Evolutionary conservation across 1,284 basidiomycete species (phyloP).

Genomic region (Ustilago crameri): DNA sequence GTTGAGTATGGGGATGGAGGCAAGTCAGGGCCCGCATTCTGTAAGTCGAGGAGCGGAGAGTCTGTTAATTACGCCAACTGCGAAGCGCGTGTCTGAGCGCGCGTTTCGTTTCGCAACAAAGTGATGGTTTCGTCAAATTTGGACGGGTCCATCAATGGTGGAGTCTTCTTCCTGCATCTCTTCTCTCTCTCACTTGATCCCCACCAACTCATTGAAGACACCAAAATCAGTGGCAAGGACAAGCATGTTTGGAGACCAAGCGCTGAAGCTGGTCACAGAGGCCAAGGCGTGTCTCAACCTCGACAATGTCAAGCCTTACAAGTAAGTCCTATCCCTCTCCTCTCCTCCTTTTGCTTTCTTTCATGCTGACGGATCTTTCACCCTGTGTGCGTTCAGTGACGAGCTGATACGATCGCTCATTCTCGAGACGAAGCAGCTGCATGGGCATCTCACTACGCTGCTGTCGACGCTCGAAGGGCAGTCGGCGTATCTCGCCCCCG

Average conservation of each 20-base stretch:
- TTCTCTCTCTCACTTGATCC: neutral
- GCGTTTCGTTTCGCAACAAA: too few relatives aligned
- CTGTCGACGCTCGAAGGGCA: conserved; percentile 69
- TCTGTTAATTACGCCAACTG: too few relatives aligned
- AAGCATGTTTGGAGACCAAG: conserved; percentile 78
- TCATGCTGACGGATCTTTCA: neutral
- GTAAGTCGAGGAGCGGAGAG: too few relatives aligned
- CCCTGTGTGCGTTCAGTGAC: too few relatives aligned
- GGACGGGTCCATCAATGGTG: too few relatives aligned
- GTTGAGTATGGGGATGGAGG: too few relatives aligned
- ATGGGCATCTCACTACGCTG: conserved; percentile 70
- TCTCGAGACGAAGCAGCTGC: conserved; percentile 90
- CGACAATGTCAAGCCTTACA: conserved; percentile 89
- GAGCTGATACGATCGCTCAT: conserved; percentile 84
- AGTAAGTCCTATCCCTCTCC: too few relatives aligned
- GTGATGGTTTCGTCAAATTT: too few relatives aligned
- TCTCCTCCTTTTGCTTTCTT: neutral
- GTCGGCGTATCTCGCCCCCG: conserved; percentile 54
- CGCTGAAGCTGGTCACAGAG: conserved; percentile 85
- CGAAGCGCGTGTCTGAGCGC: too few relatives aligned
- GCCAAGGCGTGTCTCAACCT: conserved; percentile 83
- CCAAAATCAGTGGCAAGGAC: neutral
- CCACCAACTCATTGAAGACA: too few relatives aligned
- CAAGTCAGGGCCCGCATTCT: too few relatives aligned
- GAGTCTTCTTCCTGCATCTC: too few relatives aligned